Conservation (phyloP, 345 rosid genomes). For the Lepidium aucheri region DNA sequence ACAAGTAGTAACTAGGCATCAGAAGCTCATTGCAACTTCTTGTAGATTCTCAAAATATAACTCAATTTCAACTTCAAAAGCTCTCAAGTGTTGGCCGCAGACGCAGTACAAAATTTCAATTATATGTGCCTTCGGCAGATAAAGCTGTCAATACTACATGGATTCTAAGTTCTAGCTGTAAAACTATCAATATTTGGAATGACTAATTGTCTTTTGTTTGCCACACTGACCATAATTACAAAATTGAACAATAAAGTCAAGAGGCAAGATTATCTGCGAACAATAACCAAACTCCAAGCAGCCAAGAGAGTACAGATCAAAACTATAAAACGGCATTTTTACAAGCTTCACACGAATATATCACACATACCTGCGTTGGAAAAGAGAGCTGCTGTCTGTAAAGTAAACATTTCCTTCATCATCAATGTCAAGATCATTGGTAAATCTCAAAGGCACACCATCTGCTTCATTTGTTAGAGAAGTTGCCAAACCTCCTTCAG, state of each 20-base stretch:
- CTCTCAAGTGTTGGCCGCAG: background rate
- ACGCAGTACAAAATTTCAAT: background rate
- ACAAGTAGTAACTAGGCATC: background rate
- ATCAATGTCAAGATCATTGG: constrained; percentile 89
- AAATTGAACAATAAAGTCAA: background rate
- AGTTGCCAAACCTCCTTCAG: constrained; percentile 81
- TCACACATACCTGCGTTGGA: constrained; percentile 63
- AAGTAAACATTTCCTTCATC: constrained; percentile 81
- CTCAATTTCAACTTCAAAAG: background rate
- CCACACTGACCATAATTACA: background rate
- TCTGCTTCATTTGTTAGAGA: constrained; percentile 62
- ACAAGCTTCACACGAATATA: background rate
- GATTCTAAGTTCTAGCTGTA: background rate
- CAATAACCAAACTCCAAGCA: background rate
- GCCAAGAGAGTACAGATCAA: background rate
- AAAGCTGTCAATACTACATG: background rate
- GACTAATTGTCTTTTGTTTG: background rate
- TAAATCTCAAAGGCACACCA: constrained; percentile 72
- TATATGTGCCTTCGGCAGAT: background rate
- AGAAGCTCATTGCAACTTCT: background rate
- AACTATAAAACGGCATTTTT: background rate
- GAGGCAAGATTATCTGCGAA: background rate
- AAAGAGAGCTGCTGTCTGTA: constrained; percentile 77
- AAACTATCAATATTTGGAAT: no score
- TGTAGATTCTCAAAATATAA: background rate